Percentiles rank a stretch among this genome's conserved stretches.
Evolutionary conservation across 2,329 filamentous ascomycete species (phyloP).

Genomic region (Fusarium sp.): DNA sequence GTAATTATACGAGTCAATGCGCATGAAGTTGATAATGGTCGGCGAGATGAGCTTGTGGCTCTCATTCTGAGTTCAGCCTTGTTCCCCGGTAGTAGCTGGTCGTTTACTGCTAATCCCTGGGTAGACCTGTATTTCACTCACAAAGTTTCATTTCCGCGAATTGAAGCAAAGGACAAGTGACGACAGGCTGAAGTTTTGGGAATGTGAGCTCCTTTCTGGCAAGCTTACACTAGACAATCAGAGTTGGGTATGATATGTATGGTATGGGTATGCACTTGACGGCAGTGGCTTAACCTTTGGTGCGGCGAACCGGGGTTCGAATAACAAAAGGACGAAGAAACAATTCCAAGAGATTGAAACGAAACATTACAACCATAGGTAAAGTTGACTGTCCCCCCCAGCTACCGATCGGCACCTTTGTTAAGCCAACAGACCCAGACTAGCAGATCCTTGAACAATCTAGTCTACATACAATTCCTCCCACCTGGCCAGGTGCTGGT

Average conservation of each 20-base stretch:
- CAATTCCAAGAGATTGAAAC: slow-evolving; percentile 47
- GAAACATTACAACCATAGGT: slow-evolving; percentile 44
- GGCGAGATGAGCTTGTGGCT: slow-evolving; percentile 33
- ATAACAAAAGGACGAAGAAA: slow-evolving; percentile 40
- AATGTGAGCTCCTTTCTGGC: background rate
- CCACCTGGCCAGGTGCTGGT: background rate
- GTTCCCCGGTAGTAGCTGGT: slow-evolving; percentile 10
- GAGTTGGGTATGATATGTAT: background rate
- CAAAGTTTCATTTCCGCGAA: slow-evolving; percentile 12
- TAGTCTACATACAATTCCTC: slow-evolving; percentile 25
- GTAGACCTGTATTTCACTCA: slow-evolving; percentile 1
- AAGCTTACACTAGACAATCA: slow-evolving; percentile 4
- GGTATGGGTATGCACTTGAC: slow-evolving; percentile 5
- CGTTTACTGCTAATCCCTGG: slow-evolving; percentile 19
- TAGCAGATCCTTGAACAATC: slow-evolving; percentile 28
- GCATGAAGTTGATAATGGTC: slow-evolving; percentile 38
- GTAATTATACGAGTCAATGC: slow-evolving; percentile 43
- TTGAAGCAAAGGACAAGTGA: slow-evolving; percentile 7
- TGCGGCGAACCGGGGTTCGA: slow-evolving; percentile 20
- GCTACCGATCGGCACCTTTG: slow-evolving; percentile 41
- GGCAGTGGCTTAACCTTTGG: slow-evolving; percentile 17
- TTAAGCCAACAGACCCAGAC: slow-evolving; percentile 34
- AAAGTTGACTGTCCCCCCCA: slow-evolving; percentile 32
- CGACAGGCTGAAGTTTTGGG: slow-evolving; percentile 6
- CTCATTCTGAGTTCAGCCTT: slow-evolving; percentile 33